Percentiles rank a stretch among this genome's conserved stretches.
phyloP scores from a whole-genome alignment of 2,329 filamentous ascomycete species.

The Plenodomus biglobosus region DNA sequence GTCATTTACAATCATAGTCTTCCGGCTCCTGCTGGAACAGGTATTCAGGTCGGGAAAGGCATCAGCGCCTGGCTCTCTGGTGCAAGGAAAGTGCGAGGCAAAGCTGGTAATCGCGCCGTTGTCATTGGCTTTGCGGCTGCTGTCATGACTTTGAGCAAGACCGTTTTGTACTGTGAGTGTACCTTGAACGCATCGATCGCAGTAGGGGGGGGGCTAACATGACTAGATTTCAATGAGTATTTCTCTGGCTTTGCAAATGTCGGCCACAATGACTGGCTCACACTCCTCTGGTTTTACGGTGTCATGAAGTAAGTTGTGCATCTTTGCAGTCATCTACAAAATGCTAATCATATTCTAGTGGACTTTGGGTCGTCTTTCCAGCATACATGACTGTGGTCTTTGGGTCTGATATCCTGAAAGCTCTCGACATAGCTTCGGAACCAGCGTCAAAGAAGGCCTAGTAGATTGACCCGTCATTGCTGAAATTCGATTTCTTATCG shows the following conservation, averaged over 20 bases:
- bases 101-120: constrained; percentile 56
- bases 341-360: constrained; percentile 46
- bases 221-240: constrained; percentile 61
- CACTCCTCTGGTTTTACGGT: constrained; percentile 62
- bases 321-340: neutral
- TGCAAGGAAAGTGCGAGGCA: constrained; percentile 55
- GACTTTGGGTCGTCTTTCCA: constrained; percentile 65
- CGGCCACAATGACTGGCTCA: constrained; percentile 60
- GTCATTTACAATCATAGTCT: constrained; percentile 51
- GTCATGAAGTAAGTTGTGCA: constrained; percentile 62
- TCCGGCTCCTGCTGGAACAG: constrained; percentile 39
- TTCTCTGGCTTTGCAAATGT: constrained; percentile 63
- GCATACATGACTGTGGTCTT: constrained; percentile 63
- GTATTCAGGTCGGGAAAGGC: constrained; percentile 43
- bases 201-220: constrained; percentile 9
- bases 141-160: constrained; percentile 69
- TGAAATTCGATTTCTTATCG: too few species aligned
- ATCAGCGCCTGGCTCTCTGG: constrained; percentile 50
- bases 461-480: constrained; percentile 10
- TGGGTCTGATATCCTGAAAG: constrained; percentile 62
- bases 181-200: neutral
- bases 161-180: constrained; percentile 64
- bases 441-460: constrained; percentile 27
- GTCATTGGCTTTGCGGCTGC: constrained; percentile 61
- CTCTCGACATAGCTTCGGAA: constrained; percentile 52